Evolutionary conservation across 371 early-diverging fungal species (phyloP), one percentile per base, ranked within the genome.

Genomic region (Lichtheimia hyalospora): DNA sequence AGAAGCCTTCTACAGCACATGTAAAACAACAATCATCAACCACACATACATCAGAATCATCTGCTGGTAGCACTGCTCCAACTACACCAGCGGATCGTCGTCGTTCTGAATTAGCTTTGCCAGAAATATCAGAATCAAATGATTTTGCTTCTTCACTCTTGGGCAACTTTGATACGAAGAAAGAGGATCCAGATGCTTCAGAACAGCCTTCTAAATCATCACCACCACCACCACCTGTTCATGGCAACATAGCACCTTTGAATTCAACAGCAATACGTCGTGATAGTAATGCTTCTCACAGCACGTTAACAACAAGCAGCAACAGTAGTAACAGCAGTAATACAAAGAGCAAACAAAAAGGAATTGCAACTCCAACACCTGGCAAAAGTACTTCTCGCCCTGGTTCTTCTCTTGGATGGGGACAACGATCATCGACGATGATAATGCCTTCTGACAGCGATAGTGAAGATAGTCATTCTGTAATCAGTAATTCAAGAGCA

Each of bases 101-200:
- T 14, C 42, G 16, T 8, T 56, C 62, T 10, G 16, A 16, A 4
- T 39, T 62, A 50, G 50, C 56, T 5, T 43, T 62, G 21, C 62
- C 62, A 10, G 62, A 62, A 27, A 62, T 62, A 14, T 28, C 50
- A 24, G 62, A 62, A 43, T 52, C 34, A 10, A 51, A n/a, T 23
- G 62, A 62, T 20, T 62, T 62, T 24, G 55, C 55, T 13, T 50
- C 51, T 1, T 56, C 62, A 21, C 49, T 62, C 3, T 49, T 62
- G 20, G 62, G 62, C 24, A 41, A 52, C 25, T 43, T 59, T 12
- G 40, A 44, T 15, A 52, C 15, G 24, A 52, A 24, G n/a, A 59
- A 25, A 43, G n/a, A 6, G 15, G 27, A 44, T 41, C 20, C 15
- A 54, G 15, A 4, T 8, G 2, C 34, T 34, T 34, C 34, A 34